A percentile compares a stretch with the other conserved stretches of the same genome.
These are phyloP conservation scores for Mrakia frigida DNA, from an alignment of 768 basidiomycete species.

Conservation along the genomic window DNA sequence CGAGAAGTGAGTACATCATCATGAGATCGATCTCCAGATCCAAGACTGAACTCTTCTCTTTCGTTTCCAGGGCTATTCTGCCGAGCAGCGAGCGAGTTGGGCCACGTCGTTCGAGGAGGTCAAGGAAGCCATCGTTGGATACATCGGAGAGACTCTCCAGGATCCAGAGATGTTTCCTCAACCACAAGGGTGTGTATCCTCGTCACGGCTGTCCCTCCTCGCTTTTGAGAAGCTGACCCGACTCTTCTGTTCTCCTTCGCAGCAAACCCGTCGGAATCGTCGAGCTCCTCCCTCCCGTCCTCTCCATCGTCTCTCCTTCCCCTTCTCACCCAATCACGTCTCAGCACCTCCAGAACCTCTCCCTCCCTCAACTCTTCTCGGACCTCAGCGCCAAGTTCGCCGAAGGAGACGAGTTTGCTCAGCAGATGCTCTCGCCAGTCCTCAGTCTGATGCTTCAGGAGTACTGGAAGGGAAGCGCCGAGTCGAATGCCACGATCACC, in stretches of 20 bases:
- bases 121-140: conserved; percentile 77
- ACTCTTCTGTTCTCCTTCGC: conserved; percentile 6
- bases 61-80: conserved; percentile 54
- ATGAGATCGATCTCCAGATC: no score
- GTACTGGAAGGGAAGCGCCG: conserved; percentile 38
- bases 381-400: conserved; percentile 53
- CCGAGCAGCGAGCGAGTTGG: conserved; percentile 54
- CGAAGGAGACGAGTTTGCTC: conserved; percentile 65
- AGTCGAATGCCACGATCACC: conserved; percentile 38
- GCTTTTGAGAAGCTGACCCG: background rate
- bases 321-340: conserved; percentile 52
- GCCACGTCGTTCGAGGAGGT: conserved; percentile 63
- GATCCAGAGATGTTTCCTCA: conserved; percentile 95
- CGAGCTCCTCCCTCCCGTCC: conserved; percentile 76
- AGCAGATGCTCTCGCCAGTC: conserved; percentile 70
- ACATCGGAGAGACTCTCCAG: conserved; percentile 74
- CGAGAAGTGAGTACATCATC: conserved; percentile 5
- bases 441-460: conserved; percentile 47
- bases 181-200: conserved; percentile 61
- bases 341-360: conserved; percentile 46
- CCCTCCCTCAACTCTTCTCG: conserved; percentile 75
- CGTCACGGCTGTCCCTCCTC: background rate
- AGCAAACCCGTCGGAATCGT: conserved; percentile 68
- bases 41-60: background rate
- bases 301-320: conserved; percentile 62